These are phyloP conservation scores for Gymnopus androsaceus DNA, from an alignment of 1,284 basidiomycete genomes.

Conservation along the genomic window DNA sequence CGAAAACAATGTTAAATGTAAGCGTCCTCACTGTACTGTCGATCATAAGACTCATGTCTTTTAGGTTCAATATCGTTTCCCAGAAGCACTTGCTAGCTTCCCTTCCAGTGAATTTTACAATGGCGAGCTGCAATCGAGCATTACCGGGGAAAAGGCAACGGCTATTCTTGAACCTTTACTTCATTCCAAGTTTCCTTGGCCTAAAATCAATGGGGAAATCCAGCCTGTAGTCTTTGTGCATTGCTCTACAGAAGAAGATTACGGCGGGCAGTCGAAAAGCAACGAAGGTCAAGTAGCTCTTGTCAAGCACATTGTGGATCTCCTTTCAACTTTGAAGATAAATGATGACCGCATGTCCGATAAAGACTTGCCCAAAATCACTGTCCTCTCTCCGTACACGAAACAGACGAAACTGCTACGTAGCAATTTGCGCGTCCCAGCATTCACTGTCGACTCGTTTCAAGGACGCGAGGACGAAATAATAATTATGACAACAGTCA, in stretches of 20 bases:
- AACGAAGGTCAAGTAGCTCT: constrained; percentile 59
- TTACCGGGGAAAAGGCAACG: constrained; percentile 33
- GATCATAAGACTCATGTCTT: not conserved
- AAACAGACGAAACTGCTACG: constrained; percentile 53
- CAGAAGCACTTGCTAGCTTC: constrained; percentile 54
- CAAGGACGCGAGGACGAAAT: constrained; percentile 77
- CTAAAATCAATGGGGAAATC: constrained; percentile 32
- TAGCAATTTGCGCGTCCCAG: constrained; percentile 43
- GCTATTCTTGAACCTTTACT: constrained; percentile 43
- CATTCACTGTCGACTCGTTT: constrained; percentile 72
- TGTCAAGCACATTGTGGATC: constrained; percentile 43
- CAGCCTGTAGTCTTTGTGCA: constrained; percentile 59
- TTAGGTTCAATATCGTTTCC: constrained; percentile 64
- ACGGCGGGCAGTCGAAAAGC: constrained; percentile 59
- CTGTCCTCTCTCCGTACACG: constrained; percentile 61
- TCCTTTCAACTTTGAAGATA: constrained; percentile 32
- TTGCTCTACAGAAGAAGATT: constrained; percentile 58
- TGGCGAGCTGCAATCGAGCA: constrained; percentile 49
- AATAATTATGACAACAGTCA: constrained; percentile 71
- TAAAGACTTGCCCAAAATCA: constrained; percentile 34
- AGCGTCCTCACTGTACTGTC: constrained; percentile 13
- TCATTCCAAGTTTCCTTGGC: constrained; percentile 58
- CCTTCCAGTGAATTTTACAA: constrained; percentile 66
- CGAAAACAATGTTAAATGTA: constrained; percentile 64
- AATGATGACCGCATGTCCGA: not conserved